phyloP scores from a whole-genome alignment of 139 green algal species.

The Coelastrella sp. region DNA sequence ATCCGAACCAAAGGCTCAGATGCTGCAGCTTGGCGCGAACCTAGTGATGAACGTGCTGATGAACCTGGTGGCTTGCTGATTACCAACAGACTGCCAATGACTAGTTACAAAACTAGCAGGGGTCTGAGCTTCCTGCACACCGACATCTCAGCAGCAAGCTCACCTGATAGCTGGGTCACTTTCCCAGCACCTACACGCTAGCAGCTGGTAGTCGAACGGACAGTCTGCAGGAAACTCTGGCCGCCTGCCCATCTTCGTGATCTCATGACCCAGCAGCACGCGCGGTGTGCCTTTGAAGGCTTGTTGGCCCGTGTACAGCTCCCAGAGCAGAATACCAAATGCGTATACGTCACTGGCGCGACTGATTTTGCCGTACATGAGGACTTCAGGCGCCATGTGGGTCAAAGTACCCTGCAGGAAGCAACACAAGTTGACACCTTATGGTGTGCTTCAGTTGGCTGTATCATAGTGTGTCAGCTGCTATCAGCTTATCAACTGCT shows the following conservation, averaged over 20 bases:
- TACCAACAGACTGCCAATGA: too few species aligned
- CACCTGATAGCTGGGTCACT: constrained; percentile 56
- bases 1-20: too few species aligned
- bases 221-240: constrained; percentile 57
- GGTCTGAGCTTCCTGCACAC: neutral
- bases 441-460: neutral
- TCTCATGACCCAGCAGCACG: constrained; percentile 62
- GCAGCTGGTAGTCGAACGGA: constrained; percentile 64
- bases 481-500: too few species aligned
- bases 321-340: constrained; percentile 55
- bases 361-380: constrained; percentile 37
- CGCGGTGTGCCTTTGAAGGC: constrained; percentile 59
- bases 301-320: constrained; percentile 50
- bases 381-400: constrained; percentile 51
- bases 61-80: too few species aligned
- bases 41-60: too few species aligned
- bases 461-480: too few species aligned
- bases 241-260: constrained; percentile 46
- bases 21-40: too few species aligned
- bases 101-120: too few species aligned
- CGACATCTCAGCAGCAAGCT: neutral
- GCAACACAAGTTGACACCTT: neutral
- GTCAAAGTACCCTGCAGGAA: constrained; percentile 35
- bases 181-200: constrained; percentile 68
- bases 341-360: constrained; percentile 48